Conservation (phyloP, 306 rosid genomes). For the Cyamopsis tetragonoloba region DNA sequence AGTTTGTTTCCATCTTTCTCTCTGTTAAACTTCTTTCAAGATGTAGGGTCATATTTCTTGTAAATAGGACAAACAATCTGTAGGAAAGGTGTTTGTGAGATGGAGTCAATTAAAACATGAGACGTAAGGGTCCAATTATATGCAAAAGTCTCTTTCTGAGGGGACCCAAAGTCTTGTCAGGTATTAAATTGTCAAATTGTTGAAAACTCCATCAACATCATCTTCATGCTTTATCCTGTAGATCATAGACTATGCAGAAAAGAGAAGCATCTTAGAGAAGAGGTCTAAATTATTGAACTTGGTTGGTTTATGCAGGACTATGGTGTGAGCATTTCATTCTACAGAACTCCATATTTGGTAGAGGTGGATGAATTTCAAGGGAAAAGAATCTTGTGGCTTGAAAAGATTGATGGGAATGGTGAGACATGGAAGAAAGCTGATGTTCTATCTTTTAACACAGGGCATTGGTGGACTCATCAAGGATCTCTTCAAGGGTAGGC, state of each 20-base stretch:
- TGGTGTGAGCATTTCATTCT: conserved; percentile 54
- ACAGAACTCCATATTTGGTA: conserved; percentile 72
- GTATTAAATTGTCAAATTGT: conserved; percentile 21
- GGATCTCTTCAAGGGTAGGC: conserved; percentile 77
- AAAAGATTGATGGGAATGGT: conserved; percentile 52
- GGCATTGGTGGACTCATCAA: conserved; percentile 85
- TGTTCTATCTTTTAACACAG: conserved; percentile 73
- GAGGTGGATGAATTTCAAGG: conserved; percentile 61
- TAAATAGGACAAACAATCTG: conserved; percentile 4
- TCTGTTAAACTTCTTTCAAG: neutral
- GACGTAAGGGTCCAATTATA: neutral
- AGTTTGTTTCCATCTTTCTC: neutral
- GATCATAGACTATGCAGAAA: conserved; percentile 14
- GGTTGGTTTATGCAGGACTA: conserved; percentile 58
- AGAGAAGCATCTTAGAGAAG: conserved; percentile 19
- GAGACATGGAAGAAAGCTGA: conserved; percentile 56
- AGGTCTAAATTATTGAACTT: conserved; percentile 25
- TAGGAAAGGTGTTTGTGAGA: conserved; percentile 11
- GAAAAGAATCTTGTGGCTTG: conserved; percentile 59
- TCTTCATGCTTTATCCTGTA: conserved; percentile 9
- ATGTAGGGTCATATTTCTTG: neutral
- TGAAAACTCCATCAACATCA: conserved; percentile 32
- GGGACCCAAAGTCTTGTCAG: conserved; percentile 29
- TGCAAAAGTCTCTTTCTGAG: neutral
- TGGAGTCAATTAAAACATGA: neutral